These are phyloP conservation scores for Deuterostichococcus epilithicus DNA, from an alignment of 139 green algal species.

Conservation along the genomic window DNA sequence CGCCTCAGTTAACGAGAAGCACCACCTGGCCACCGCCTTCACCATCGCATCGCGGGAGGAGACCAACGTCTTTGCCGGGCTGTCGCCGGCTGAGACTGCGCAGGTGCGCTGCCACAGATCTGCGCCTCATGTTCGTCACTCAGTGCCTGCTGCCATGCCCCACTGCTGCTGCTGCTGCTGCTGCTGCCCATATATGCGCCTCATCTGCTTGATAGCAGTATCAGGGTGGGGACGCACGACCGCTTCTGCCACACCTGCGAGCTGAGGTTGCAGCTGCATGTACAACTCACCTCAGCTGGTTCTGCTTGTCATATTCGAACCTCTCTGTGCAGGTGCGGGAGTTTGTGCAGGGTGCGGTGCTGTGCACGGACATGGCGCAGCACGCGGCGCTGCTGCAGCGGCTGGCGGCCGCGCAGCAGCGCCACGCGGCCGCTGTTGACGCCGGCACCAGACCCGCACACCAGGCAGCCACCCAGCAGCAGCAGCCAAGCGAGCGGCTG, in stretches of 20 bases:
- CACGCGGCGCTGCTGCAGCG: conserved; percentile 33
- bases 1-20: conserved; percentile 36
- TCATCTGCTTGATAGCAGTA: no score
- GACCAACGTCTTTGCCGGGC: conserved; percentile 37
- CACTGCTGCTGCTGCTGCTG: no score
- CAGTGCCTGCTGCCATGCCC: no score
- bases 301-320: no score
- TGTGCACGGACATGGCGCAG: conserved; percentile 55
- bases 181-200: no score
- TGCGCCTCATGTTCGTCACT: no score
- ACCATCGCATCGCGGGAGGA: conserved; percentile 26
- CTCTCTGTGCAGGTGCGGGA: conserved; percentile 21
- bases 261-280: no score
- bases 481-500: not conserved
- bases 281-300: no score
- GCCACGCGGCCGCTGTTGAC: no score
- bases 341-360: conserved; percentile 43
- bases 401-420: not conserved
- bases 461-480: no score
- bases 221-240: no score
- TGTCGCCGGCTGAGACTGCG: not conserved
- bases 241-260: no score
- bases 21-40: conserved; percentile 32
- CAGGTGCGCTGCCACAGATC: not conserved
- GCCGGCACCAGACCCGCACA: not conserved